Evolutionary conservation across 2,329 filamentous ascomycete species (phyloP), one percentile per base, ranked within the genome.

Genomic region (Calonectria naviculata): DNA sequence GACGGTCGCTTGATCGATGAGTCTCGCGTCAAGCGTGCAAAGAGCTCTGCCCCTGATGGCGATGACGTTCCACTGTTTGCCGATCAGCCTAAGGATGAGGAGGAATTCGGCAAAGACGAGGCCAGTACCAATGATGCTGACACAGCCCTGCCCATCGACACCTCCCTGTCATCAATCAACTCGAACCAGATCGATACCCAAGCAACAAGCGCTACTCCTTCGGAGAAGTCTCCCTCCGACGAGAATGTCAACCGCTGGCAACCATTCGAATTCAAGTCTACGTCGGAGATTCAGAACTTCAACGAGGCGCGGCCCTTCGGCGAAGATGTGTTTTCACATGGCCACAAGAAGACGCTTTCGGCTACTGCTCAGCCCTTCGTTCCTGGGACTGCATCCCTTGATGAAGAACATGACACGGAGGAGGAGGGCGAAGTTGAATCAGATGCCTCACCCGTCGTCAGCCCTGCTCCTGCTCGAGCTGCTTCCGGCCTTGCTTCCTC

Each of bases 1-100:
- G 67, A 89, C 4, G 87, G 92, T 72, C 91, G 92, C 19, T 82
- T 89, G 24, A 87, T 86, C 12, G 90, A 93, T 68, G 89, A 93
- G 70, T 91, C 90, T 26, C 91, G 94, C 46, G 86, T 92, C 78
- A 98, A 98, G 87, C 91, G 95, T 80, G 91, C 91, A 73, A 91
- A 92, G 75, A 91, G 90, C 70, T 87, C 84, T 54, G 89, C 87
- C 21, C 89, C 88, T 64, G 92, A 93, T 77, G 92, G 90, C 21
- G 92, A 97, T 76, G 89, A 93, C 61, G 91, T 96, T 28, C 92
- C 93, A 26, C 87, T 91, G 63, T 97, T 97, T 81, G 94, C 94
- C 10, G 87, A 90, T 63, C 87, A 87, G 17, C 85, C 84, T 1
- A 72, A 73, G 10, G 67, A 78, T n/a, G 74, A 71, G 5, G 73